Evolutionary conservation across 2,329 filamentous ascomycete species (phyloP), one percentile per base, ranked within the genome.

Genomic region (Neurospora crassa): DNA sequence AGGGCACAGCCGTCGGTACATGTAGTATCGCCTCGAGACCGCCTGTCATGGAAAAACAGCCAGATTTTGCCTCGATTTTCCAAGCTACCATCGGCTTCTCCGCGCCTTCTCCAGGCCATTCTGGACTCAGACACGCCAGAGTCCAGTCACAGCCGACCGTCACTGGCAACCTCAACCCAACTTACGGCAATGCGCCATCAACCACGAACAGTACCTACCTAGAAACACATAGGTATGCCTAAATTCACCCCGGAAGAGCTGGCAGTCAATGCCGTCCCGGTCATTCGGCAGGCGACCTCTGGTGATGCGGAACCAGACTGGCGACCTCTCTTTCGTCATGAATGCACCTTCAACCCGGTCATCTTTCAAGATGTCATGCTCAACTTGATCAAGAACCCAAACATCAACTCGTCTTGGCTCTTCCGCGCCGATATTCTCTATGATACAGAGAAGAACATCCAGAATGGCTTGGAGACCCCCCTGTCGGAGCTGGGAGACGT

Each of bases 351-450:
- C 78, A 81, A 85, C 18, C 85, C 89, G 0, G 83, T 85, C 40
- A 83, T 88, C 70, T 95, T 94, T 78, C 81, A 84, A 72, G 80
- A 85, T 53, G 89, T 92, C 68, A 92, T 93, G 88, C 81, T 89
- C 75, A 93, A 94, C 76, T 83, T 94, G 71, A 87, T 95, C 74
- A 87, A 86, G 75, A 94, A 95, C 76, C 92, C 92, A 0, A 95
- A 96, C 75, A 84, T 93, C 80, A 93, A 93, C 74, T 92, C 91
- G 0, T 89, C 86, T 18, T 92, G 91, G 85, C 84, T 96, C 1
- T 92, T 94, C 76, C 88, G 92, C 40, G 92, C 92, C 67, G 92
- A 96, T 76, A 89, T 95, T 37, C 84, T 92, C 37, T 85, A 88
- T 71, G 86, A 90, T 74, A 82, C 80, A 72, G 79, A 82, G 79